These are phyloP conservation scores for Licmophora abbreviata DNA, from an alignment of 108 stramenopile genomes.

Conservation along the genomic window DNA sequence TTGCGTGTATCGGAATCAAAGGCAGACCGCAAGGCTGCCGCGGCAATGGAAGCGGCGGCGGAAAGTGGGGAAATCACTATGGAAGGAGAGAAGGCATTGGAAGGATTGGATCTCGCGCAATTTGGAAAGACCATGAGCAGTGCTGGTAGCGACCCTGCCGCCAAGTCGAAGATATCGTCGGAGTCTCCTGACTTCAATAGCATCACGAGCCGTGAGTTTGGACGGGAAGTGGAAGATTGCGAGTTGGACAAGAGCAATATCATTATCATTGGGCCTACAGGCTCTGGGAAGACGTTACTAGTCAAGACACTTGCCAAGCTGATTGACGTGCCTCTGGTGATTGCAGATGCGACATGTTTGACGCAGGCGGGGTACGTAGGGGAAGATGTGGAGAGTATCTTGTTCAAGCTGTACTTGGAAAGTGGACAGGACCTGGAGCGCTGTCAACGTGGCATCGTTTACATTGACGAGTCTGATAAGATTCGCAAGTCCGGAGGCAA, in stretches of 20 bases:
- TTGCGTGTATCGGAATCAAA: conserved; percentile 63
- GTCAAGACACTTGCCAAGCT: conserved; percentile 91
- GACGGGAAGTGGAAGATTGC: conserved; percentile 65
- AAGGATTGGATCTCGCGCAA: conserved; percentile 64
- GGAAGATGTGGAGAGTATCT: conserved; percentile 94
- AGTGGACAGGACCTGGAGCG: conserved; percentile 91
- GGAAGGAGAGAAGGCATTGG: conserved; percentile 11
- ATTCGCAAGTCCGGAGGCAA: conserved; percentile 89
- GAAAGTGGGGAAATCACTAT: conserved; percentile 1
- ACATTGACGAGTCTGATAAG: conserved; percentile 94
- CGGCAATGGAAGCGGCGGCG: conserved; percentile 13
- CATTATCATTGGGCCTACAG: conserved; percentile 91
- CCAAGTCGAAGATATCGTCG: not conserved
- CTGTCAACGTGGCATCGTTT: conserved; percentile 90
- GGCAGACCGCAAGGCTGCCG: conserved; percentile 17
- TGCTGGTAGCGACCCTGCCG: not conserved
- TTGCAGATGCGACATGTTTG: conserved; percentile 94
- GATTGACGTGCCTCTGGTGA: conserved; percentile 91
- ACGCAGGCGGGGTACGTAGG: conserved; percentile 98
- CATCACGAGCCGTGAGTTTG: conserved; percentile 49
- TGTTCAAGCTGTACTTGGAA: conserved; percentile 92
- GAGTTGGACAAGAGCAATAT: conserved; percentile 96
- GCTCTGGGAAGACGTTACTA: conserved; percentile 86
- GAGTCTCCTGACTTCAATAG: conserved; percentile 28
- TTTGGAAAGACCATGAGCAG: conserved; percentile 30